Percentiles rank a stretch among this genome's conserved stretches.
These are phyloP conservation scores for Metschnikowia noctiluminum DNA, from an alignment of 805 yeast genomes.

Conservation along the genomic window DNA sequence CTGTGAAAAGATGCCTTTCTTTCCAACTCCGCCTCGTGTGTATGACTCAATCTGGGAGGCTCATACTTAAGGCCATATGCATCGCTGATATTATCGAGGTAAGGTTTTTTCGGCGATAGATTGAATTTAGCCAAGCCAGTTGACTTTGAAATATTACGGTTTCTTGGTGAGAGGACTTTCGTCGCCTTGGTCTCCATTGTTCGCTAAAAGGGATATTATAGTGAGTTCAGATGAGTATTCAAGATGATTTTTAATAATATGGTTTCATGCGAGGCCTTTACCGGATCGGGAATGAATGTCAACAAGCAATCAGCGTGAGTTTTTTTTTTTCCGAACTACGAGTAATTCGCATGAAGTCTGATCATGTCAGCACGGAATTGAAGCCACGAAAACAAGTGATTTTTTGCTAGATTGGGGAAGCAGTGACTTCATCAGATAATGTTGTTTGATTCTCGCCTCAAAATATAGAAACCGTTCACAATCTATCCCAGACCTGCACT, in stretches of 20 bases:
- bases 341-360: no score
- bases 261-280: slow-evolving; percentile 1
- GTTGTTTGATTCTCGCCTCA: no score
- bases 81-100: not conserved
- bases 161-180: slow-evolving; percentile 6
- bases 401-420: no score
- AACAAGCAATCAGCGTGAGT: slow-evolving; percentile 4
- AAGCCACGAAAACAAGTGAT: no score
- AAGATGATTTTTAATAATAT: no score
- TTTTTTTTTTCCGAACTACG: no score
- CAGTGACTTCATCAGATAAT: no score
- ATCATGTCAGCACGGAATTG: no score
- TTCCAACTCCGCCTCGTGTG: slow-evolving; percentile 1
- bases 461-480: no score
- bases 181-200: slow-evolving; percentile 1
- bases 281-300: slow-evolving; percentile 12
- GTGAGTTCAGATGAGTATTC: not conserved
- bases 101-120: slow-evolving; percentile 6
- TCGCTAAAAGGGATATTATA: not conserved
- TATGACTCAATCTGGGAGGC: slow-evolving; percentile 1
- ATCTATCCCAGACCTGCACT: no score
- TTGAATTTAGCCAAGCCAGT: slow-evolving; percentile 35
- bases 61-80: slow-evolving; percentile 1
- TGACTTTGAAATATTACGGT: slow-evolving; percentile 44
- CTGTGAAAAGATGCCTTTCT: slow-evolving; percentile 5